A percentile compares a stretch with the other conserved stretches of the same genome.
These are phyloP conservation scores for Xylaria arbuscula DNA, from an alignment of 2,329 filamentous ascomycete genomes.

Conservation along the genomic window DNA sequence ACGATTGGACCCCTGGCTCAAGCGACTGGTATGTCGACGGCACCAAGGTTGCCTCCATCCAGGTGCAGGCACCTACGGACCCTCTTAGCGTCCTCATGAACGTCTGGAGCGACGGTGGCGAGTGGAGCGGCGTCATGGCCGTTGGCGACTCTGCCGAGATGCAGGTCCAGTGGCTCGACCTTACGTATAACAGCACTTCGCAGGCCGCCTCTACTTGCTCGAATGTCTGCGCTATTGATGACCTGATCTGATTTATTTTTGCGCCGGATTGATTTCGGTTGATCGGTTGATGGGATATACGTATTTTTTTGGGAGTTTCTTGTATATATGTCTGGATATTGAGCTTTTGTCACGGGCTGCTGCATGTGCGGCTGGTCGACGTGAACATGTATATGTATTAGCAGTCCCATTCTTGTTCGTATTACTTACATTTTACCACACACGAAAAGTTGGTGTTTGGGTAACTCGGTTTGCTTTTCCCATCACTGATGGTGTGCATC, in stretches of 20 bases:
- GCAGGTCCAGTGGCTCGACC: slow-evolving; percentile 72
- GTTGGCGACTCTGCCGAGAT: slow-evolving; percentile 61
- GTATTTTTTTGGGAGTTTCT: background rate
- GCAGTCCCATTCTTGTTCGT: background rate
- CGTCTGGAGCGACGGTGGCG: slow-evolving; percentile 69
- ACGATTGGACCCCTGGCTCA: slow-evolving; percentile 67
- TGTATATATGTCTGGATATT: background rate
- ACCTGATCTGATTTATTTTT: slow-evolving; percentile 33
- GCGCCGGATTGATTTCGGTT: background rate
- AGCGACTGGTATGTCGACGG: slow-evolving; percentile 69
- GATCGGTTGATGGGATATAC: background rate
- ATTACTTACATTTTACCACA: background rate
- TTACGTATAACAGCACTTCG: slow-evolving; percentile 63
- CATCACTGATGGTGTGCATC: background rate
- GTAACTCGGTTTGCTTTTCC: background rate
- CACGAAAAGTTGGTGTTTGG: background rate
- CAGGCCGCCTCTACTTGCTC: slow-evolving; percentile 40
- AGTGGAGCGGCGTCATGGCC: slow-evolving; percentile 70
- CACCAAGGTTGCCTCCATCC: slow-evolving; percentile 60
- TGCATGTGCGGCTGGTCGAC: background rate
- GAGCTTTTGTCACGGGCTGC: background rate
- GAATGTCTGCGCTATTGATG: slow-evolving; percentile 52
- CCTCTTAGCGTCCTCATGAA: slow-evolving; percentile 66
- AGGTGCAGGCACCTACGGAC: slow-evolving; percentile 65
- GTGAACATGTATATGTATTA: background rate